These are phyloP conservation scores for Cystobasidium pallidum DNA, from an alignment of 1,284 basidiomycete species.

Conservation along the genomic window DNA sequence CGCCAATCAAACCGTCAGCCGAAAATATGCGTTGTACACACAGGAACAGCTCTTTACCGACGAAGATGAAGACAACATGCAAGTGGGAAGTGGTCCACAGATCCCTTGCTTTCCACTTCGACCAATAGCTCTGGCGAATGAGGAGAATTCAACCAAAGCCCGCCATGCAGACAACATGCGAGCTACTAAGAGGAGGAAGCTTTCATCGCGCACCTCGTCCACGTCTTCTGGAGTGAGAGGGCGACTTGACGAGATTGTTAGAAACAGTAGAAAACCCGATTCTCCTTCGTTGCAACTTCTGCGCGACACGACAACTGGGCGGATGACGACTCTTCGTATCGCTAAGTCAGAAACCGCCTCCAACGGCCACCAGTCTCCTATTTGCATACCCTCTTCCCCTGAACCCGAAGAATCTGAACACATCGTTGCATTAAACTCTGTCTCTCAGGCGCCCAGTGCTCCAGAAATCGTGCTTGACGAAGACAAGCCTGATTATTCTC, in stretches of 20 bases:
- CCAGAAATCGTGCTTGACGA: no score
- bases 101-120: background rate
- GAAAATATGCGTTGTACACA: background rate
- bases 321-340: background rate
- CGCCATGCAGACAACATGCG: background rate
- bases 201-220: background rate
- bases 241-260: background rate
- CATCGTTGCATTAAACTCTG: background rate
- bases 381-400: background rate
- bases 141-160: background rate
- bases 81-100: background rate
- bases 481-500: background rate
- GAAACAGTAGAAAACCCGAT: background rate
- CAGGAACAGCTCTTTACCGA: constrained; percentile 18
- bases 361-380: background rate
- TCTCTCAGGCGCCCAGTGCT: background rate
- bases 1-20: background rate
- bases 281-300: background rate
- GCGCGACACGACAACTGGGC: background rate
- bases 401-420: background rate
- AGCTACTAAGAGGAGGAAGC: background rate
- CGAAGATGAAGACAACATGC: constrained; percentile 2
- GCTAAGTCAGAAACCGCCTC: background rate
- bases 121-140: background rate
- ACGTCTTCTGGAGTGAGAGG: background rate